Conservation (phyloP, 1,284 basidiomycete genomes). For the Rhodotorula sp. region DNA sequence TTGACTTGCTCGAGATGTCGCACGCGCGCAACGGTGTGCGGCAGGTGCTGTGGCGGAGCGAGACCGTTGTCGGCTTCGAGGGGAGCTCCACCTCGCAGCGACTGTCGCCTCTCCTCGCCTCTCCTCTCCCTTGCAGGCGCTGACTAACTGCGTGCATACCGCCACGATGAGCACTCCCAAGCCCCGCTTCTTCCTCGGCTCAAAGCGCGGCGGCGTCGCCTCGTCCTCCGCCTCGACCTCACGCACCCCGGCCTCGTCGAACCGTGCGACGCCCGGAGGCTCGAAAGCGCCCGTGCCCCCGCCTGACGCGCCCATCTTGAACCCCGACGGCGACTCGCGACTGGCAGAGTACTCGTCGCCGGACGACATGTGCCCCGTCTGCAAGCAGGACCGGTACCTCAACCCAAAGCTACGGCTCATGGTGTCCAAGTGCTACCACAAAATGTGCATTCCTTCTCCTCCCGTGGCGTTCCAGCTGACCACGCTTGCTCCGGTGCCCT, state of each 20-base stretch:
- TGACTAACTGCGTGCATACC: too few relatives aligned
- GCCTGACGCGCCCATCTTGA: constrained; percentile 10
- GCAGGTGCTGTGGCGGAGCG: too few relatives aligned
- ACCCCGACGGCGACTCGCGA: constrained; percentile 21
- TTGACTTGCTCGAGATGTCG: too few relatives aligned
- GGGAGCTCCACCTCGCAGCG: too few relatives aligned
- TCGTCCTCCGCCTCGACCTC: not conserved
- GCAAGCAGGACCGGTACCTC: constrained; percentile 93
- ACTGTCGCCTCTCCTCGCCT: not conserved
- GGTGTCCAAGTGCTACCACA: constrained; percentile 92
- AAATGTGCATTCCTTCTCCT: constrained; percentile 66
- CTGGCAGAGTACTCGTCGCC: constrained; percentile 36
- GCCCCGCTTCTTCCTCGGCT: constrained; percentile 39
- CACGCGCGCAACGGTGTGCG: too few relatives aligned
- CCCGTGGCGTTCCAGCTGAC: not conserved
- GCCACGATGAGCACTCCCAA: constrained; percentile 13
- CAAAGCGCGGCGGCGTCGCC: constrained; percentile 1
- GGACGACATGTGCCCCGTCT: constrained; percentile 94
- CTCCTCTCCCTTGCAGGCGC: not conserved
- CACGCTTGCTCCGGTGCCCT: not conserved
- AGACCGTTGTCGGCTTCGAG: not conserved
- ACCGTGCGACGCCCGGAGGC: not conserved
- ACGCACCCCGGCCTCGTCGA: not conserved
- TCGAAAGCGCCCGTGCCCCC: constrained; percentile 16
- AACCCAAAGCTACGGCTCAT: constrained; percentile 91